phyloP scores from a whole-genome alignment of 441 rosid genomes.

The Rhodomyrtus psidioides region DNA sequence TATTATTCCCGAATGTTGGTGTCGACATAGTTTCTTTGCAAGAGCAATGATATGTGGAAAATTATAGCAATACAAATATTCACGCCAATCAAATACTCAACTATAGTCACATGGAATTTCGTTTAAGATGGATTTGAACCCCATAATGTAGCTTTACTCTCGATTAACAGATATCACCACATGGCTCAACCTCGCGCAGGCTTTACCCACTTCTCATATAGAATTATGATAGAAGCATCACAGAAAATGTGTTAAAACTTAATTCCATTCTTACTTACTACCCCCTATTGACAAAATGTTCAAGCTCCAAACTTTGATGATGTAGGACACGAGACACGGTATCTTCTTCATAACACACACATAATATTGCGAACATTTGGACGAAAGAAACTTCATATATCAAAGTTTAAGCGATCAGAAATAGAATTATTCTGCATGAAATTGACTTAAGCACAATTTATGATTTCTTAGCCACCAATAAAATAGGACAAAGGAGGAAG shows the following conservation, averaged over 20 bases:
- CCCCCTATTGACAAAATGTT: background rate
- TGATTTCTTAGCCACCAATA: background rate
- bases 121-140: background rate
- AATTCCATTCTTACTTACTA: background rate
- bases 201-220: background rate
- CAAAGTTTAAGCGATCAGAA: background rate
- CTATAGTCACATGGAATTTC: background rate
- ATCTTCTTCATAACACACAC: background rate
- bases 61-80: background rate
- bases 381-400: background rate
- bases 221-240: background rate
- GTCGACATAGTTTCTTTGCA: background rate
- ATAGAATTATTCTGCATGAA: background rate
- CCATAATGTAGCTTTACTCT: background rate
- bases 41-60: background rate
- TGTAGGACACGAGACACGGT: background rate
- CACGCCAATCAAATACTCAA: background rate
- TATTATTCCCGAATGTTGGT: background rate
- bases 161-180: background rate
- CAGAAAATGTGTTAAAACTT: background rate
- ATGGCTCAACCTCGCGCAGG: background rate
- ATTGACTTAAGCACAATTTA: background rate
- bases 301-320: background rate
- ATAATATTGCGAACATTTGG: background rate
- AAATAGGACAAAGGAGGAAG: background rate